Evolutionary conservation across 768 basidiomycete species (phyloP), one percentile per base, ranked within the genome.

Genomic region (Lactifluus echinatus): DNA sequence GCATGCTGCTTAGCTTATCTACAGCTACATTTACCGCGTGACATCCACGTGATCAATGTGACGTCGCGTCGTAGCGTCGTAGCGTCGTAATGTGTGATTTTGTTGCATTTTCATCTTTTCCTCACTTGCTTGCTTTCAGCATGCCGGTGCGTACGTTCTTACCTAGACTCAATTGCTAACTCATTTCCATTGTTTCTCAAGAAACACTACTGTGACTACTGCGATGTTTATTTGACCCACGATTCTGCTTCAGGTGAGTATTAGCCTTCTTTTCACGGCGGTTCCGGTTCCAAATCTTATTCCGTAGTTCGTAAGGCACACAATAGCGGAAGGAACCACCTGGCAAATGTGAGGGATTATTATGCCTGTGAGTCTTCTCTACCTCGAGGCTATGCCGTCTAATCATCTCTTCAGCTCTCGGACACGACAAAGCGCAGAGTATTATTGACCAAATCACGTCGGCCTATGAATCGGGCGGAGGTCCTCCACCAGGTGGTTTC

Each of bases 371-470:
- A 24, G 24, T 11, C 19, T 17, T 33, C 1, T 24, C n/a, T 2
- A 47, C 42, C 29, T 4, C 17, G 19, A 4, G 28, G 10, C n/a
- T 23, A 44, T 14, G 26, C 53, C 37, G 24, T 39, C 59, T 63
- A 31, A 70, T 31, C 14, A 19, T 56, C 34, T 12, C 19, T 43
- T 15, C 64, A 90, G 88, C 88, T 2, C 81, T 91, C 55, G 88
- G 88, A 55, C 93, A 97, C 72, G 94, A 98, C 79, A 95, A 95
- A 71, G 94, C 95, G 17, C 96, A 99, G 72, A 92, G 75, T 66
- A 93, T 98, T 69, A 98, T 99, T 69, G 95, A 99, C 79, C 91
- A 95, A 72, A 98, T 99, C 71, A 94, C 93, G 36, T 84, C 88
- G 21, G 85, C 89, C 24, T 96, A 95, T 67, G 95, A 98, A 72